Percentiles rank a stretch among this genome's conserved stretches.
These are phyloP conservation scores for Phytophthora podocarpi DNA, from an alignment of 352 stramenopile species.

Conservation along the genomic window DNA sequence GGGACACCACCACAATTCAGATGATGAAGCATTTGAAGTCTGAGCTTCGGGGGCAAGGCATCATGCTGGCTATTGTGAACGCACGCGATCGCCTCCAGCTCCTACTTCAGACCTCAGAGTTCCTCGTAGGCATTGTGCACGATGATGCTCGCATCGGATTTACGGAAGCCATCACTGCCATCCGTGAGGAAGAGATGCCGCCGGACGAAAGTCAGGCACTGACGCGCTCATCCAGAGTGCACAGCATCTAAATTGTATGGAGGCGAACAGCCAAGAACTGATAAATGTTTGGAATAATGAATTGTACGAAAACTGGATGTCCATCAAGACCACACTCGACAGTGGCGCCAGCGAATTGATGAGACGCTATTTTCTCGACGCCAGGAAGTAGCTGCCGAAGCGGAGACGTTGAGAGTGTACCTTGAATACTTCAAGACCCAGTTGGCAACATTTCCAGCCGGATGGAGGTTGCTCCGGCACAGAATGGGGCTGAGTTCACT, in stretches of 20 bases:
- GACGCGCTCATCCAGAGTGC: slow-evolving; percentile 18
- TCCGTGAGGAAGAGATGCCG: slow-evolving; percentile 44
- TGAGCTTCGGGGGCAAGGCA: slow-evolving; percentile 57
- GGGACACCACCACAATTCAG: slow-evolving; percentile 85
- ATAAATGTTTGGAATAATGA: slow-evolving; percentile 27
- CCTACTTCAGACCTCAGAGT: slow-evolving; percentile 67
- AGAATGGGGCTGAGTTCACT: slow-evolving; percentile 5
- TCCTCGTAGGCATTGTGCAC: slow-evolving; percentile 65
- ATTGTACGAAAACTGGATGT: slow-evolving; percentile 18
- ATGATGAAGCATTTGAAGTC: slow-evolving; percentile 85
- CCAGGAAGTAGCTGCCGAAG: too few relatives aligned
- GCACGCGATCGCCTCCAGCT: slow-evolving; percentile 67
- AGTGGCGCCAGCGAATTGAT: too few relatives aligned
- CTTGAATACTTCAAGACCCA: too few relatives aligned
- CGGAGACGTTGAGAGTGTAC: too few relatives aligned
- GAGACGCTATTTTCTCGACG: too few relatives aligned
- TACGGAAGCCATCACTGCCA: slow-evolving; percentile 63
- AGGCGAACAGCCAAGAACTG: neutral
- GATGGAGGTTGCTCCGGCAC: too few relatives aligned
- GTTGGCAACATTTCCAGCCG: too few relatives aligned
- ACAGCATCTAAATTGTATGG: slow-evolving; percentile 24
- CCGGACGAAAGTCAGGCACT: slow-evolving; percentile 24
- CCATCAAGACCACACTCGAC: too few relatives aligned
- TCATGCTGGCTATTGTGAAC: slow-evolving; percentile 81
- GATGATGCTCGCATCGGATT: slow-evolving; percentile 70